Percentiles rank a stretch among this genome's conserved stretches.
These are phyloP conservation scores for Diplodia intermedia DNA, from an alignment of 2,329 filamentous ascomycete species.

Conservation along the genomic window DNA sequence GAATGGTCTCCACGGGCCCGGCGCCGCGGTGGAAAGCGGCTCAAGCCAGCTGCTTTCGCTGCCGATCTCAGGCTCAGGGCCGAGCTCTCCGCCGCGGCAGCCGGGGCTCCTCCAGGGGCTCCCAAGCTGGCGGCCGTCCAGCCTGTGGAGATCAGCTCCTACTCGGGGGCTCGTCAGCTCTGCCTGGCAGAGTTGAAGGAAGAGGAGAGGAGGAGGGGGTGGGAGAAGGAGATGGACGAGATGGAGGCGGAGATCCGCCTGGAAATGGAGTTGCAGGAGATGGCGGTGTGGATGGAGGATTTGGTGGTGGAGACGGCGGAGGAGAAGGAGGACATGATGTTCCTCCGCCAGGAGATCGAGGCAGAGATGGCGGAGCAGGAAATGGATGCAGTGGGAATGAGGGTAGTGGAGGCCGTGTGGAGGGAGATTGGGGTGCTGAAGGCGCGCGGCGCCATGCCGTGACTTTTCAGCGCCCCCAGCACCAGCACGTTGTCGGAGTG, in stretches of 20 bases:
- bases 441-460: conserved; percentile 17
- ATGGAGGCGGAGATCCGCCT: conserved; percentile 22
- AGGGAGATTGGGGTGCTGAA: conserved; percentile 19
- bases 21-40: conserved; percentile 6
- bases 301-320: conserved; percentile 14
- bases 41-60: conserved; percentile 5
- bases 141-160: conserved; percentile 9
- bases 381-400: conserved; percentile 18
- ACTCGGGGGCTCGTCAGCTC: conserved; percentile 8
- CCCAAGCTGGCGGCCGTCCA: conserved; percentile 16
- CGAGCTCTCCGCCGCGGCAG: not conserved
- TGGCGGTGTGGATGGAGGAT: not conserved
- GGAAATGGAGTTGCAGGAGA: conserved; percentile 20
- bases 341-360: conserved; percentile 23
- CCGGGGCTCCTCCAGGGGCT: conserved; percentile 3
- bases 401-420: conserved; percentile 14
- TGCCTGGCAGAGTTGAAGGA: not conserved
- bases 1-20: conserved; percentile 26
- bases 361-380: conserved; percentile 28
- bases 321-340: conserved; percentile 8
- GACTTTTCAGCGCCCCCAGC: not conserved
- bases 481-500: conserved; percentile 8
- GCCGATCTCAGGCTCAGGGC: conserved; percentile 13
- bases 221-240: conserved; percentile 23
- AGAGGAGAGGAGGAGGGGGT: conserved; percentile 6